These are phyloP conservation scores for Hysterangium stoloniferum DNA, from an alignment of 768 basidiomycete species.

Conservation along the genomic window DNA sequence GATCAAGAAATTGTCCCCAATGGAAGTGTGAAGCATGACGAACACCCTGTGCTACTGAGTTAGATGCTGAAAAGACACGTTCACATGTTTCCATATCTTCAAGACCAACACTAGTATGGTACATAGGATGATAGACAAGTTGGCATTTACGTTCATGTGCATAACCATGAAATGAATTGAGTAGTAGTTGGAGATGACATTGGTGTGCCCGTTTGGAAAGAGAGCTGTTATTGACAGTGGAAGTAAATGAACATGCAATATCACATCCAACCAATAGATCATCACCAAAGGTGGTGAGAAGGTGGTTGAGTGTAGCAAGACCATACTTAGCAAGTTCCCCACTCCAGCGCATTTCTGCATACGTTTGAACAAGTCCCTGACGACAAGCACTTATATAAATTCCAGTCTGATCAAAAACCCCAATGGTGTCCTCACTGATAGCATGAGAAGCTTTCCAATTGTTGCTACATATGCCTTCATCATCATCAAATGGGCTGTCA, in stretches of 20 bases:
- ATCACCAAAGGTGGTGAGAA: constrained; percentile 11
- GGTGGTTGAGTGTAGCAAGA: constrained; percentile 12
- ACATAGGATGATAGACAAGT: constrained; percentile 14
- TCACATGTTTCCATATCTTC: constrained; percentile 18
- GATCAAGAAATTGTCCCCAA: constrained; percentile 9
- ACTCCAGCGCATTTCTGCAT: constrained; percentile 14
- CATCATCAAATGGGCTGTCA: background rate
- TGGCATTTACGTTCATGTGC: constrained; percentile 18
- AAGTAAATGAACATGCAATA: constrained; percentile 18
- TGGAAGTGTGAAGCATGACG: constrained; percentile 17
- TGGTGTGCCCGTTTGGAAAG: background rate
- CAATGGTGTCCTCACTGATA: constrained; percentile 26
- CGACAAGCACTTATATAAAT: constrained; percentile 30
- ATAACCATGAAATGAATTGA: constrained; percentile 17
- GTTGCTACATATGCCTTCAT: constrained; percentile 17
- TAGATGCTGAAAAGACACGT: constrained; percentile 15
- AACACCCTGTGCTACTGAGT: constrained; percentile 11
- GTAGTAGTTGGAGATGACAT: background rate
- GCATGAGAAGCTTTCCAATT: constrained; percentile 27
- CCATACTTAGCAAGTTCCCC: constrained; percentile 19
- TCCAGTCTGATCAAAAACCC: constrained; percentile 30
- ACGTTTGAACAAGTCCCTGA: constrained; percentile 25
- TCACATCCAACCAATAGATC: constrained; percentile 18
- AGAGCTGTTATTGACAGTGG: constrained; percentile 13
- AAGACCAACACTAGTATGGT: constrained; percentile 12